A percentile compares a stretch with the other conserved stretches of the same genome.
Evolutionary conservation across 2,329 filamentous ascomycete genomes (phyloP).

Genomic region (Ambrosiella beaveri): DNA sequence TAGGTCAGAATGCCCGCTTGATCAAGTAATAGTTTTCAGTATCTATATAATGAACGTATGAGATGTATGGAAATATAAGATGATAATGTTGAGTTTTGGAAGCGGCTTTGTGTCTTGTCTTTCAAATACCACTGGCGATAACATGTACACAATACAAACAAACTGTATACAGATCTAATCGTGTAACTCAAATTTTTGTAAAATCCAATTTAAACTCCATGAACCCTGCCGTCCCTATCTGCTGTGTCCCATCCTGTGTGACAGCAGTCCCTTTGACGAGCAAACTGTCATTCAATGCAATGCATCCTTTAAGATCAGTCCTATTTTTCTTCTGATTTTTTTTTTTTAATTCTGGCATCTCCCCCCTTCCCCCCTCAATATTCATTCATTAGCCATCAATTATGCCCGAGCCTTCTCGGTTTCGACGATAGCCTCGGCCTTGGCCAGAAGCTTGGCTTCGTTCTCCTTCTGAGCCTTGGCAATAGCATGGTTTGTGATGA

Average conservation of each 20-base stretch:
- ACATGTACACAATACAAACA: background rate
- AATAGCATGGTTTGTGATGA: constrained; percentile 28
- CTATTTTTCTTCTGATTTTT: no score
- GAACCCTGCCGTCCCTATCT: background rate
- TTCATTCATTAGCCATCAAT: background rate
- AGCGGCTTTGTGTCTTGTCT: no score
- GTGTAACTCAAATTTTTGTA: background rate
- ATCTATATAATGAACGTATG: background rate
- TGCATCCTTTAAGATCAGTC: background rate
- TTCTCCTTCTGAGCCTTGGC: constrained; percentile 23
- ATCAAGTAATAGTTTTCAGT: constrained; percentile 25
- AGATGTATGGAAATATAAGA: background rate
- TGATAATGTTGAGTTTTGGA: background rate
- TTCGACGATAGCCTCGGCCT: constrained; percentile 4
- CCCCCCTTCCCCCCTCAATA: background rate
- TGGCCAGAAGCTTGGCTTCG: constrained; percentile 13
- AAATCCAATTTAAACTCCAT: constrained; percentile 2
- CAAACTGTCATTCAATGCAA: background rate
- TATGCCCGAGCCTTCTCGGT: constrained; percentile 3
- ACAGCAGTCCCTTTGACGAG: background rate
- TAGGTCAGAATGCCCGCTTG: constrained; percentile 72
- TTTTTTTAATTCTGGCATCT: background rate
- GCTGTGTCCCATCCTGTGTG: background rate
- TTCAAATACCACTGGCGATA: background rate
- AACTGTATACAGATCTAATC: background rate